Base-by-base conservation (phyloP, 164 flowering plant species). In the Chimonanthus salicifolius region DNA sequence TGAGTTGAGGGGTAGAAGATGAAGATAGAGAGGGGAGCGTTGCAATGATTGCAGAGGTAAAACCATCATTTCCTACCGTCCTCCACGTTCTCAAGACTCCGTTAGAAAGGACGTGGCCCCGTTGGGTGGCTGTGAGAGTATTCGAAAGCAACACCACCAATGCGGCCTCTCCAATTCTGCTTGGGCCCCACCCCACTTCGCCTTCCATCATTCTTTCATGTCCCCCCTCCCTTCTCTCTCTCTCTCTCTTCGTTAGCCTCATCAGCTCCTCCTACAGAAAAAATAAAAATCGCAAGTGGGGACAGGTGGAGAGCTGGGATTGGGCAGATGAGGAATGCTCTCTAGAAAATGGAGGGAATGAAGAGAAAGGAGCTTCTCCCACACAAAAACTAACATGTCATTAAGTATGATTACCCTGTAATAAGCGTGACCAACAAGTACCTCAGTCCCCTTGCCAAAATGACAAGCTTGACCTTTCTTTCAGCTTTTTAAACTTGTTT, bases 161-260 rank as follows among this genome's bases (percentile, higher is more conserved):
- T 84, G 88, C 86, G 73, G 85, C 74, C 81, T 79, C 81, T 70
- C 73, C 70, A 82, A 84, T 78, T 70, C 81, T 70, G 74, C 77
- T 77, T 63, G 88, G 85, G 86, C 58, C 86, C 86, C 84, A 78
- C 33, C 46, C n/a, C 62, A 0, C 71, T 10, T 58, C 70, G 11
- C 67, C 58, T 58, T 46, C 76, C 77, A 78, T 81, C 79, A 76
- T 81, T 69, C 70, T 79, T 76, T 64, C 50, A 58, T 73, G 63
- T 44, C 6, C 11, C 47, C 70, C 44, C 47, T 45, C 70, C 45
- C 64, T 77, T 64, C 51, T 51, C 65, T 66, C 47, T 47, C 33
- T 33, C 65, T 66, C 47, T 47, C 33, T 33, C 33, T 33, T 33
- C 33, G 33, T 33, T 33, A 33, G 33, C 33, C 33, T 33, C 33